These are phyloP conservation scores for Hyphodiscus hymeniophilus DNA, from an alignment of 495 filamentous ascomycete species.

Conservation along the genomic window DNA sequence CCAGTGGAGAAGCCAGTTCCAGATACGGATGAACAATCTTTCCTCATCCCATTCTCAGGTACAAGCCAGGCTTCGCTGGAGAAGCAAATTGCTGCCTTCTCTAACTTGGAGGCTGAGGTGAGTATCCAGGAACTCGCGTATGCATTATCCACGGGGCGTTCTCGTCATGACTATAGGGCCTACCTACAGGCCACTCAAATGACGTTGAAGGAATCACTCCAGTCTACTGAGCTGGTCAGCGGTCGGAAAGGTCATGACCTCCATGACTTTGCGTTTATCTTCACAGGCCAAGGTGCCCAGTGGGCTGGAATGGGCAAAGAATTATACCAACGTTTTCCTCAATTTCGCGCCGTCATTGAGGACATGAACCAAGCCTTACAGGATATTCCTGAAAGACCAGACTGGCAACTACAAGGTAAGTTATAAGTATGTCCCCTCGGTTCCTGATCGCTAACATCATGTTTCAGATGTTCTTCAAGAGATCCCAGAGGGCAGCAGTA, in stretches of 20 bases:
- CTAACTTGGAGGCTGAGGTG: too few relatives aligned
- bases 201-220: too few relatives aligned
- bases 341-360: constrained; percentile 26
- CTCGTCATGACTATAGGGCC: too few relatives aligned
- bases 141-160: too few relatives aligned
- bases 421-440: constrained; percentile 23
- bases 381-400: not conserved
- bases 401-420: not conserved
- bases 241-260: not conserved
- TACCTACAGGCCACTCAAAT: too few relatives aligned
- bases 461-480: constrained; percentile 23
- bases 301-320: constrained; percentile 52
- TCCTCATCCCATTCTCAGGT: not conserved
- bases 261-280: constrained; percentile 1
- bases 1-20: not conserved
- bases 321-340: constrained; percentile 29
- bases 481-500: constrained; percentile 35
- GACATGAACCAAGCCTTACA: not conserved
- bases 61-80: not conserved
- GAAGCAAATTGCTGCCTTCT: not conserved
- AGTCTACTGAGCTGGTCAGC: too few relatives aligned
- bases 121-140: too few relatives aligned
- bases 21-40: not conserved
- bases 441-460: constrained; percentile 26
- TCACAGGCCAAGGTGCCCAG: constrained; percentile 28